Percentiles rank a stretch among this genome's conserved stretches.
These are phyloP conservation scores for Funneliformis geosporum DNA, from an alignment of 192 early-diverging fungal genomes.

Conservation along the genomic window DNA sequence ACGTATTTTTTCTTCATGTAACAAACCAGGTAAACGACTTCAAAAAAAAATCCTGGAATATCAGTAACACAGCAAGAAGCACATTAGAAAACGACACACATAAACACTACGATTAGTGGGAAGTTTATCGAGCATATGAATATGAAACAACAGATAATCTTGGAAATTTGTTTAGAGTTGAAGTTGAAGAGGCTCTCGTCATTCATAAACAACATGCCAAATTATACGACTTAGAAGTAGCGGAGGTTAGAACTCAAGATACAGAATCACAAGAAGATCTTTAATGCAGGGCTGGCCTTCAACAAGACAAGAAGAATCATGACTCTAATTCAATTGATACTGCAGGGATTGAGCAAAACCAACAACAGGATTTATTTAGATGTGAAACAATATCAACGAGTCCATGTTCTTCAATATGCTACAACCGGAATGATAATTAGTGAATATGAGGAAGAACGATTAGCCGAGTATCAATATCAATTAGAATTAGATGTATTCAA, in stretches of 20 bases:
- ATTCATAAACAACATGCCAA: conserved; percentile 20
- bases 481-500: conserved; percentile 1
- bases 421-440: neutral
- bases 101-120: conserved; percentile 16
- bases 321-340: conserved; percentile 4
- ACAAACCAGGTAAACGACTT: neutral
- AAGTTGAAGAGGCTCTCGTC: conserved; percentile 6
- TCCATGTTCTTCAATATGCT: conserved; percentile 9
- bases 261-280: neutral
- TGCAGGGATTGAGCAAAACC: neutral
- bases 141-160: conserved; percentile 8
- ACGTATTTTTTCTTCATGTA: neutral
- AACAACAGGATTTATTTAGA: conserved; percentile 19
- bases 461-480: conserved; percentile 18
- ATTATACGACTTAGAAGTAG: neutral
- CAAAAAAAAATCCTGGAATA: neutral
- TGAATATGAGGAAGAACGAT: conserved; percentile 29
- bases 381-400: conserved; percentile 18
- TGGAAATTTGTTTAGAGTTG: neutral
- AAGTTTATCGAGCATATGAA: conserved; percentile 11
- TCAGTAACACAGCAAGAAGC: neutral
- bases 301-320: neutral
- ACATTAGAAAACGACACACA: neutral
- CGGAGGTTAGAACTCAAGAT: neutral
- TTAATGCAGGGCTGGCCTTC: neutral